Conservation (phyloP, 1,284 basidiomycete species). For the Tilletia indica region DNA sequence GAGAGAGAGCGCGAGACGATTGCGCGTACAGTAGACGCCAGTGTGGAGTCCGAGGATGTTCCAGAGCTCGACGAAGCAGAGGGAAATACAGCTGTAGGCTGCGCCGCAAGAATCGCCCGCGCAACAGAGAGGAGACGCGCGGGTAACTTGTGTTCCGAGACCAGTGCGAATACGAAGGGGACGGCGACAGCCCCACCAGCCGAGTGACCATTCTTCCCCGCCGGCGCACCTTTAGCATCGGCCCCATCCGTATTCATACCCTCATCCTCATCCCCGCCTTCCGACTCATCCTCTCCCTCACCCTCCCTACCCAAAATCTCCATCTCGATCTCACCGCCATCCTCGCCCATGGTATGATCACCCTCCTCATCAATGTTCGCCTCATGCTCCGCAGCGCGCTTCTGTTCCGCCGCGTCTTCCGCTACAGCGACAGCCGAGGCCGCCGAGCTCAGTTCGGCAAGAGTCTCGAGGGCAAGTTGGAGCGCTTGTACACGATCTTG, state of each 20-base stretch:
- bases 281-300: conserved; percentile 5
- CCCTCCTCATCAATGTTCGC: conserved; percentile 2
- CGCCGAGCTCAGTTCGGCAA: conserved; percentile 41
- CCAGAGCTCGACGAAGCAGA: neutral
- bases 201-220: neutral
- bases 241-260: conserved; percentile 1
- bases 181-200: neutral
- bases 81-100: neutral
- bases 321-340: conserved; percentile 7
- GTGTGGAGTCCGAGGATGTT: neutral
- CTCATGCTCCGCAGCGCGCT: neutral
- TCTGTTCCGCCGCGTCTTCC: conserved; percentile 12
- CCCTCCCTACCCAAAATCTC: neutral
- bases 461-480: conserved; percentile 44
- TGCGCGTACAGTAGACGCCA: neutral
- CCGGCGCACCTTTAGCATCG: neutral
- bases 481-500: conserved; percentile 39
- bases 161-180: conserved; percentile 8
- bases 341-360: neutral
- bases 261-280: neutral
- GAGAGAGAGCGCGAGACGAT: conserved; percentile 3
- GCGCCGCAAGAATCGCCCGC: neutral
- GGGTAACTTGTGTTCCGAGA: neutral
- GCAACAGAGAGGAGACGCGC: neutral
- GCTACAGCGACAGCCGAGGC: conserved; percentile 20